These are phyloP conservation scores for Exidia glandulosa DNA, from an alignment of 768 basidiomycete species.

Conservation along the genomic window DNA sequence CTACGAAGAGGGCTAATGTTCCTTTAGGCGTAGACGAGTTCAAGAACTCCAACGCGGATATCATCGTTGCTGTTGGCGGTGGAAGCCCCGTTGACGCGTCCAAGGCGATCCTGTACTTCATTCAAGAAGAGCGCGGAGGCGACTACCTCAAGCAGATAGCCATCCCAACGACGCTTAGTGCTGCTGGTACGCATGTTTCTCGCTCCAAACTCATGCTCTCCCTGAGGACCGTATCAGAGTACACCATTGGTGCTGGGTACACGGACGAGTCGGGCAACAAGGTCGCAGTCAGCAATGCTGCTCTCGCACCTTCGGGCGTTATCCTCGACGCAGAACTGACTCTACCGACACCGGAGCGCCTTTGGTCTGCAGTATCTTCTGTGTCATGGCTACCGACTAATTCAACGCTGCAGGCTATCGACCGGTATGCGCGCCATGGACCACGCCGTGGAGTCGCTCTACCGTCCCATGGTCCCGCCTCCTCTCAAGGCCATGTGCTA, in stretches of 20 bases:
- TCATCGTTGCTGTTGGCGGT: conserved; percentile 46
- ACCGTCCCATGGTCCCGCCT: conserved; percentile 40
- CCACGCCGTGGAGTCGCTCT: conserved; percentile 64
- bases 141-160: conserved; percentile 55
- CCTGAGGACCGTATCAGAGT: neutral
- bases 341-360: conserved; percentile 55
- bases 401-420: conserved; percentile 42
- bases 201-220: neutral
- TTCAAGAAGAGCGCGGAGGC: conserved; percentile 45
- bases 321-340: conserved; percentile 72
- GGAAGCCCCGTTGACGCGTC: conserved; percentile 73
- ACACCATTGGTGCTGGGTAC: conserved; percentile 55
- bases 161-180: conserved; percentile 73
- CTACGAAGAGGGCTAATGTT: neutral
- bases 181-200: conserved; percentile 50
- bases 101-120: conserved; percentile 57
- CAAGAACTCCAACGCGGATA: neutral
- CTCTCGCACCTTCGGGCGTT: conserved; percentile 58
- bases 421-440: conserved; percentile 72
- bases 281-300: conserved; percentile 40
- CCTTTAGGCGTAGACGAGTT: conserved; percentile 10
- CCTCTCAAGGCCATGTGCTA: conserved; percentile 58
- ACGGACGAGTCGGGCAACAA: conserved; percentile 62
- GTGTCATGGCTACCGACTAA: neutral
- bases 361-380: conserved; percentile 41